phyloP scores from a whole-genome alignment of 1,284 basidiomycete species.

The Anthracocystis setariae region DNA sequence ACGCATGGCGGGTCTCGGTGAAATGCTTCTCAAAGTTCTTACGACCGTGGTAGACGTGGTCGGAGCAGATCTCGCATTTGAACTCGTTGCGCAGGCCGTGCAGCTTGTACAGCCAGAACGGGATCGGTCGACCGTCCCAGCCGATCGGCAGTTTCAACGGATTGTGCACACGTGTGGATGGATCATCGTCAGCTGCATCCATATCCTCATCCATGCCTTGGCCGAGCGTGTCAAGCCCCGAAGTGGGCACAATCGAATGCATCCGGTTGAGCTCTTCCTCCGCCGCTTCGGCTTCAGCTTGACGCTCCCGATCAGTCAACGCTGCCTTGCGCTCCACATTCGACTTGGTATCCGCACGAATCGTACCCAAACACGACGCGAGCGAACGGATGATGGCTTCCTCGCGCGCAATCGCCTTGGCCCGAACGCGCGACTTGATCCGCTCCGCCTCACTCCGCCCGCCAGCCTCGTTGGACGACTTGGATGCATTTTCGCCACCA shows the following conservation, averaged over 20 bases:
- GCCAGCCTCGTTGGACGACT: neutral
- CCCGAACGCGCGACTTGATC: constrained; percentile 33
- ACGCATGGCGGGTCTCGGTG: constrained; percentile 93
- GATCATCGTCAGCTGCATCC: constrained; percentile 48
- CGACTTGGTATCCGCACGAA: constrained; percentile 76
- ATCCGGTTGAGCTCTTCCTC: constrained; percentile 53
- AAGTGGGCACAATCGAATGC: constrained; percentile 24
- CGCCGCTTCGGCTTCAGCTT: constrained; percentile 83
- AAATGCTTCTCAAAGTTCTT: constrained; percentile 96
- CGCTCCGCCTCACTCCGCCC: constrained; percentile 20
- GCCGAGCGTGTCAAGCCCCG: constrained; percentile 23
- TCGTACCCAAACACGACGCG: constrained; percentile 23
- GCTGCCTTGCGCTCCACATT: constrained; percentile 97
- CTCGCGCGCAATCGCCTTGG: constrained; percentile 56
- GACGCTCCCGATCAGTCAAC: constrained; percentile 92
- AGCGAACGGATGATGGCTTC: constrained; percentile 52
- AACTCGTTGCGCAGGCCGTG: constrained; percentile 98
- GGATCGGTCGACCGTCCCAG: constrained; percentile 98
- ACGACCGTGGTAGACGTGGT: constrained; percentile 76
- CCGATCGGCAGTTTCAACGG: constrained; percentile 95
- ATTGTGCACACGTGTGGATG: constrained; percentile 92
- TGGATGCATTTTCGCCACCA: neutral
- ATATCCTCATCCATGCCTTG: constrained; percentile 15
- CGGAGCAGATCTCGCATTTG: constrained; percentile 94
- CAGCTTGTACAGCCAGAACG: constrained; percentile 97